These are phyloP conservation scores for Serendipita sp. DNA, from an alignment of 768 basidiomycete genomes.

Conservation along the genomic window DNA sequence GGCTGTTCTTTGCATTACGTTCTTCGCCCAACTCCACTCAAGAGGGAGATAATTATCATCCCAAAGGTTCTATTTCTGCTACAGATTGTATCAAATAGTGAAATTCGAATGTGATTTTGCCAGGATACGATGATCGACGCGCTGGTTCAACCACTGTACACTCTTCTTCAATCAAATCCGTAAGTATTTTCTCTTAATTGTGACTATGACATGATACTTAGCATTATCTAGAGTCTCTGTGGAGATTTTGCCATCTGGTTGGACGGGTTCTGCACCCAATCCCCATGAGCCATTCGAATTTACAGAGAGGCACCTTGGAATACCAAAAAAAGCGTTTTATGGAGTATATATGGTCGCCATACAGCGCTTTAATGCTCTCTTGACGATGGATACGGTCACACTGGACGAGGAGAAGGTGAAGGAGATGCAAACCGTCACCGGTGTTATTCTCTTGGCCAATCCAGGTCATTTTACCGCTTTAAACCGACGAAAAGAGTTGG, in stretches of 20 bases:
- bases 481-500: conserved; percentile 39
- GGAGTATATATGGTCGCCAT: conserved; percentile 33
- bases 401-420: conserved; percentile 11
- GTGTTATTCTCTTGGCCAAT: conserved; percentile 44
- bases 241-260: neutral
- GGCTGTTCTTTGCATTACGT: too few species aligned
- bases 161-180: too few species aligned
- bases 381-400: neutral
- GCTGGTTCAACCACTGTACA: too few species aligned
- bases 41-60: too few species aligned
- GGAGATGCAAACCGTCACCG: conserved; percentile 22
- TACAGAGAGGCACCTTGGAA: conserved; percentile 41
- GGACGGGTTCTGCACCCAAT: neutral
- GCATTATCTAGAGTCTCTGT: neutral
- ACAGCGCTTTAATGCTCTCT: conserved; percentile 17
- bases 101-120: too few species aligned
- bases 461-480: conserved; percentile 55
- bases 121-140: too few species aligned
- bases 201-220: too few species aligned
- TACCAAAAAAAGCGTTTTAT: conserved; percentile 42
- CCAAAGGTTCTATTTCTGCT: too few species aligned
- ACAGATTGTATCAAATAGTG: too few species aligned
- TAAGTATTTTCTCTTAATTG: too few species aligned
- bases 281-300: conserved; percentile 33
- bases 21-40: too few species aligned